Evolutionary conservation across 2,329 filamentous ascomycete species (phyloP), one percentile per base, ranked within the genome.

Genomic region (Huntiella abstrusa): DNA sequence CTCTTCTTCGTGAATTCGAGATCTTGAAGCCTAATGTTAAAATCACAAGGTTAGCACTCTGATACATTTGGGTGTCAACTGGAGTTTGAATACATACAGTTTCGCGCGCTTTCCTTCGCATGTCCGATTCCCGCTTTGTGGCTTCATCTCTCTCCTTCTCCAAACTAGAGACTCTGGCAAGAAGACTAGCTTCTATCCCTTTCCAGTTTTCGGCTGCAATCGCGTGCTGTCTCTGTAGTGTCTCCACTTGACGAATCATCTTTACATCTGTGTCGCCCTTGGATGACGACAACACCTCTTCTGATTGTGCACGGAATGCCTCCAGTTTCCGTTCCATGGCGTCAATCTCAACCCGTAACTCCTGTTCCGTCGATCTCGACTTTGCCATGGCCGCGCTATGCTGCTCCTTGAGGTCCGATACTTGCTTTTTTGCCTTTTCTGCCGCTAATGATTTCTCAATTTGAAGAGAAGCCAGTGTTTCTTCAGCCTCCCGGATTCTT

Each of bases 141-240:
- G 83, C 75, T 56, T 98, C 91, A 56, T 96, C 87, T 47, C 84
- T 76, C 60, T 98, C 92, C 58, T 82, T 91, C 59, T 98, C 91
- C 7, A 96, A 67, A 43, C 68, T 79, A 3, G 78, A 71, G 8
- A 91, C 71, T 48, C 87, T 75, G 16, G 83, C 76, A 43, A 88
- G 72, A 32, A 98, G 64, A 2, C 83, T 92, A 7, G 82, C 75
- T 60, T 98, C 88, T 51, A 98, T 92, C 1, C 86, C 84, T 58
- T 95, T 87, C 91, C 92, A 98, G 55, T 98, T 98, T 57, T 93
- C 85, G 54, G 84, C 91, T 1, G 91, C 91, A 46, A 92, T 78
- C 1, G 86, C 78, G 61, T 98, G 94, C 59, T 98, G 92, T 5
- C 83, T 91, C 61, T 98, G 91, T 34, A 98, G 64, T 1, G 84